phyloP scores from a whole-genome alignment of 139 green algal species.

The Limnomonas spitsbergensis region DNA sequence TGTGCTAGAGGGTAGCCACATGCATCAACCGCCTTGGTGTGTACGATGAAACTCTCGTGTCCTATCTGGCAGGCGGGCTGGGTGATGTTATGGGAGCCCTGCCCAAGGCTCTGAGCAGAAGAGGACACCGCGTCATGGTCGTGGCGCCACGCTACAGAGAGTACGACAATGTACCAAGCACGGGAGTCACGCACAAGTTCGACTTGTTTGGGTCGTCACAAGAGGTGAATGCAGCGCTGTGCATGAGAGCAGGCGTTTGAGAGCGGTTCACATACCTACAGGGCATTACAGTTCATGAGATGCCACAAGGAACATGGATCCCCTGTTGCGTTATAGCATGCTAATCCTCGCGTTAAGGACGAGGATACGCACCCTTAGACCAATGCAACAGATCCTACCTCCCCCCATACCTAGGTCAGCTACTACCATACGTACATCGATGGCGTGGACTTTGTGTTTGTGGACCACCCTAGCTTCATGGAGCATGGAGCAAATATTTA shows the following conservation, averaged over 20 bases:
- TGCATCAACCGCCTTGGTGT: no score
- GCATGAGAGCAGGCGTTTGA: no score
- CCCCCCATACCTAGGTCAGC: background rate
- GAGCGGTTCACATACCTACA: no score
- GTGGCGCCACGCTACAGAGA: constrained; percentile 76
- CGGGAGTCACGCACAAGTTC: constrained; percentile 63
- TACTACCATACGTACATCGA: constrained; percentile 44
- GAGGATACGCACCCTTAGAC: no score
- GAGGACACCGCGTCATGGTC: constrained; percentile 88
- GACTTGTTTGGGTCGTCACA: constrained; percentile 59
- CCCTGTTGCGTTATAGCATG: no score
- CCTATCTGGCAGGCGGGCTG: constrained; percentile 92
- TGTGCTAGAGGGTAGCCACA: no score
- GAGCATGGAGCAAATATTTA: constrained; percentile 70
- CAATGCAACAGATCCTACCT: no score
- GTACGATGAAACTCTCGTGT: no score
- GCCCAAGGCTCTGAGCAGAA: constrained; percentile 76
- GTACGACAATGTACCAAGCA: constrained; percentile 74
- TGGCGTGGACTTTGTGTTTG: constrained; percentile 88
- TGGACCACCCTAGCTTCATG: constrained; percentile 86
- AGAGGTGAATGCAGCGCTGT: no score
- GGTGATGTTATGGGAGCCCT: constrained; percentile 94
- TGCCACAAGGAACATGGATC: no score
- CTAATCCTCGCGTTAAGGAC: no score
- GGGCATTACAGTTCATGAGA: no score